Evolutionary conservation across 805 yeast genomes (phyloP).

Genomic region (Metschnikowia drakensbergensis): DNA sequence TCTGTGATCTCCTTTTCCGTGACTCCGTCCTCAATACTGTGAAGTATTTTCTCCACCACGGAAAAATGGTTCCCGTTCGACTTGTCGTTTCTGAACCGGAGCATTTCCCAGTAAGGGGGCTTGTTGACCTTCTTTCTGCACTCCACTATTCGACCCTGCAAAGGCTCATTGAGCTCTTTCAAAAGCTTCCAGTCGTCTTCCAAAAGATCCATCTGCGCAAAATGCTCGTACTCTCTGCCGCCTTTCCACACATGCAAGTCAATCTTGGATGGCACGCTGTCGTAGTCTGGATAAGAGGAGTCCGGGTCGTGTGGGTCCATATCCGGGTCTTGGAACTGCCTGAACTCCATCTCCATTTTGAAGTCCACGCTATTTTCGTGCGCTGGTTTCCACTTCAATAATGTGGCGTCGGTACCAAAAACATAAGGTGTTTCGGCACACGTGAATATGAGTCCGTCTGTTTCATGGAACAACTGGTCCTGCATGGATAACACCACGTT

Average conservation of each 20-base stretch:
- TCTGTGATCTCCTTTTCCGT: slow-evolving; percentile 68
- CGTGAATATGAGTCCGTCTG: slow-evolving; percentile 93
- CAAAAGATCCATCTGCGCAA: slow-evolving; percentile 56
- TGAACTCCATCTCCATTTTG: slow-evolving; percentile 61
- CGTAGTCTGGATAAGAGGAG: slow-evolving; percentile 76
- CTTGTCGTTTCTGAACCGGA: slow-evolving; percentile 93
- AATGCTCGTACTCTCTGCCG: slow-evolving; percentile 54
- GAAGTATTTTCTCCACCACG: slow-evolving; percentile 77
- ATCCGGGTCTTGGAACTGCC: slow-evolving; percentile 56
- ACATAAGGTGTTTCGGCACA: slow-evolving; percentile 84
- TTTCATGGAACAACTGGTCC: slow-evolving; percentile 73
- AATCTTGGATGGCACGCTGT: slow-evolving; percentile 61
- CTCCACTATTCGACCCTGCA: slow-evolving; percentile 87
- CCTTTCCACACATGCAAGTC: slow-evolving; percentile 80
- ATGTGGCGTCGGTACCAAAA: slow-evolving; percentile 81
- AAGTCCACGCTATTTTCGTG: slow-evolving; percentile 93
- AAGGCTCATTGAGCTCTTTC: slow-evolving; percentile 68
- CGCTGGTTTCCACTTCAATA: slow-evolving; percentile 96
- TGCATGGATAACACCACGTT: slow-evolving; percentile 69
- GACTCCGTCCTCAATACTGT: slow-evolving; percentile 84
- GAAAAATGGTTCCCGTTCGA: slow-evolving; percentile 77
- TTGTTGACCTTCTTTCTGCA: slow-evolving; percentile 60
- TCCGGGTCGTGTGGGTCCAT: slow-evolving; percentile 63
- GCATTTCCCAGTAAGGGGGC: slow-evolving; percentile 69
- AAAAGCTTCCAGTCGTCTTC: slow-evolving; percentile 80